Evolutionary conservation across 768 basidiomycete species (phyloP).

Genomic region (Dictyophora rubrovolvata): DNA sequence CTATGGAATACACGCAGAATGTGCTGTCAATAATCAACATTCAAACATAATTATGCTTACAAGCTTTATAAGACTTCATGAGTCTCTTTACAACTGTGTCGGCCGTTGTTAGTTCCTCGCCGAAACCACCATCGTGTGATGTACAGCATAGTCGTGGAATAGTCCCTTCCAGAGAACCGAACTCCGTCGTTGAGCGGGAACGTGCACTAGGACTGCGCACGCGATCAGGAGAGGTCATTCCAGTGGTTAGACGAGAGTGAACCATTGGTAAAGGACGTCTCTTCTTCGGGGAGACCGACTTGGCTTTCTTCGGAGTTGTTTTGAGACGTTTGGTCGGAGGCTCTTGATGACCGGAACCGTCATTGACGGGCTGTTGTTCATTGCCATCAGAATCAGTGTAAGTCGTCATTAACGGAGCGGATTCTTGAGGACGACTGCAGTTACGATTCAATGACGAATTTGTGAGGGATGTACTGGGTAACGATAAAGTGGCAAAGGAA

Average conservation of each 20-base stretch:
- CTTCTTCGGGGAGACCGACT: background rate
- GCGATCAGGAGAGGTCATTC: background rate
- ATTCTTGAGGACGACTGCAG: background rate
- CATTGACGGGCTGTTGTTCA: background rate
- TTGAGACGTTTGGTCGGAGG: conserved; percentile 6
- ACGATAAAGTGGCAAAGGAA: background rate
- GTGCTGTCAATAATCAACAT: background rate
- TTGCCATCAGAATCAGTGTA: background rate
- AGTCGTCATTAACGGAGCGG: background rate
- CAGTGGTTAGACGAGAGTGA: background rate
- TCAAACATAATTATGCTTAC: conserved; percentile 31
- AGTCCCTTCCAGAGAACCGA: conserved; percentile 32
- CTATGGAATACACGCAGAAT: conserved; percentile 28
- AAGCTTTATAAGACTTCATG: conserved; percentile 58
- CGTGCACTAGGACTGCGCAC: conserved; percentile 16
- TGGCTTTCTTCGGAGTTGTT: background rate
- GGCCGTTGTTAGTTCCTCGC: conserved; percentile 46
- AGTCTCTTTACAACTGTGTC: conserved; percentile 53
- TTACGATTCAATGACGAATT: background rate
- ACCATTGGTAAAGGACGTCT: background rate
- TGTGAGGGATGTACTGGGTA: background rate
- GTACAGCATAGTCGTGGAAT: conserved; percentile 39
- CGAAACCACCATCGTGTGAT: conserved; percentile 42
- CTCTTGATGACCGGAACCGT: background rate
- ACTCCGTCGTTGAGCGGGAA: conserved; percentile 54